Base-by-base conservation (phyloP, 208 protist genomes). In the Acanthamoeba royreba region DNA sequence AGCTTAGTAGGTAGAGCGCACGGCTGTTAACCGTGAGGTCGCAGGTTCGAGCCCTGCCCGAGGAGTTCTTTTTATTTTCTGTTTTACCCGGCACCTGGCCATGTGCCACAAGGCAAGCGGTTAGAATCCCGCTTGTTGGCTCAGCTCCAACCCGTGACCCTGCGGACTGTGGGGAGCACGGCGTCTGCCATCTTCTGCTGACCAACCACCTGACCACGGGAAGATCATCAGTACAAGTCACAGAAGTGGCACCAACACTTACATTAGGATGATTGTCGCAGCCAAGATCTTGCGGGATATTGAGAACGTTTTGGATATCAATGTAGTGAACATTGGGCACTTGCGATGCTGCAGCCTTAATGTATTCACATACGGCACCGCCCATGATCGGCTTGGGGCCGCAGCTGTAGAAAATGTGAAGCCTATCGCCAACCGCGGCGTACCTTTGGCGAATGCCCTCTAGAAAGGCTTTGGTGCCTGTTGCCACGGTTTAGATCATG, bases 381-480 rank as follows among this genome's bases (percentile, higher is more conserved):
- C 72, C 43, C 72, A 83, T 83, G 72, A 83, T 83, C 43, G 72
- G 72, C 72, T 83, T 83, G 22, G 72, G 72, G 25, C 72, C 72
- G 72, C 72, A 83, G 8, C 43, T 53, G 42, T 83, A 83, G 43
- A 83, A 83, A n/a, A 83, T 83, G 72, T 83, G 72, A 38, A 83
- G 43, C 42, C 1, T 28, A n/a, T 83, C 72, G 43, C 72, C 72
- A 38, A 83, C 35, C 42, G 38, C 72, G 43, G 40, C 42, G 43
- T 83, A 83, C 43, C 22, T 83, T 17, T 38, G 13, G 5, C 72
- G 72, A 13, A 83, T 83, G 42, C 43, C 15, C 72, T 83, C 72
- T n/a, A 83, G 11, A 45, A 83, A 83, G 1, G 38, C 42, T 45
- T 53, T 52, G 25, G 72, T 45, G 17, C 72, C 72, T 83, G 43